These are phyloP conservation scores for Condylostoma magnum DNA, from an alignment of 169 alveolate species.

Conservation along the genomic window DNA sequence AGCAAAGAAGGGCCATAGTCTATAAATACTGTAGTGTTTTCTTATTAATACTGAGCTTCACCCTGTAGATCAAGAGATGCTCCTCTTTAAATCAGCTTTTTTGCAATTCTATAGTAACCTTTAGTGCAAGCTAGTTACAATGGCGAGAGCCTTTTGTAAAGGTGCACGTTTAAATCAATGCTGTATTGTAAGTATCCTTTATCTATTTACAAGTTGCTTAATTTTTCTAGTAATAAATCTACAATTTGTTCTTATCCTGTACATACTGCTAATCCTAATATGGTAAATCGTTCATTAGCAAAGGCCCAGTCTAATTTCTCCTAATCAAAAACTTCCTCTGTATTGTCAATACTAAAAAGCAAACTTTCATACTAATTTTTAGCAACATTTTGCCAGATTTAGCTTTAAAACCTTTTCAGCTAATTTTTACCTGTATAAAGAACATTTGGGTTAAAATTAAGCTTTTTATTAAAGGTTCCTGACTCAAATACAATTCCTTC, in stretches of 20 bases:
- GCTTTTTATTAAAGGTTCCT: not conserved
- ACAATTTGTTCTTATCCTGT: not conserved
- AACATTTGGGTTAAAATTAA: not conserved
- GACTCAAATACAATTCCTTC: not conserved
- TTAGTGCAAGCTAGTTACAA: constrained; percentile 4
- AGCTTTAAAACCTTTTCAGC: not conserved
- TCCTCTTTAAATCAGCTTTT: not conserved
- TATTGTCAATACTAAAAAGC: not conserved
- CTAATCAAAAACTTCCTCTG: not conserved
- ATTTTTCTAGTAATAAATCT: not conserved
- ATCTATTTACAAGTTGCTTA: not conserved
- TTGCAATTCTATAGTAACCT: not conserved
- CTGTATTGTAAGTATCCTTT: not conserved
- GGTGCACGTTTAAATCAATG: not conserved
- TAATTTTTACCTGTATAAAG: not conserved
- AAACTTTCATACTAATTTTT: not conserved
- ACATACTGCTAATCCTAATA: not conserved
- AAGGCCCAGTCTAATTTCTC: not conserved
- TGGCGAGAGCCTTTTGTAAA: not conserved
- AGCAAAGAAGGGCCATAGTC: not conserved
- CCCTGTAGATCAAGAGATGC: not conserved
- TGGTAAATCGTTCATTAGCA: not conserved
- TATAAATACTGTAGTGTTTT: not conserved
- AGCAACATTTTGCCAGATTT: not conserved
- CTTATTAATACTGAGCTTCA: not conserved